phyloP scores from a whole-genome alignment of 2,329 filamentous ascomycete genomes.

The Oidium heveae region DNA sequence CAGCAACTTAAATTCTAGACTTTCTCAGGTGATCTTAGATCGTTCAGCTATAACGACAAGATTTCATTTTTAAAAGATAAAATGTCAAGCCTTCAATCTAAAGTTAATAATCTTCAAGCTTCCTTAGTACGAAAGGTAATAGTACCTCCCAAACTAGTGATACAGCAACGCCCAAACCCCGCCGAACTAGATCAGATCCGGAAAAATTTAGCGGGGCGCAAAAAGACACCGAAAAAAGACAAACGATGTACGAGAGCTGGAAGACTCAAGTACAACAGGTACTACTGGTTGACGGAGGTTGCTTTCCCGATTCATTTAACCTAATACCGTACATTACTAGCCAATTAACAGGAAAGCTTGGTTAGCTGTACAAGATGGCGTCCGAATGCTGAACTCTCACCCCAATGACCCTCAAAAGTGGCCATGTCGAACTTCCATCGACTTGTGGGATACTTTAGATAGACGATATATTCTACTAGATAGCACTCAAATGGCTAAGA shows the following conservation, averaged over 20 bases:
- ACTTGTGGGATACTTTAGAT: not conserved
- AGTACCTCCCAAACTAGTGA: not conserved
- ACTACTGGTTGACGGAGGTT: not conserved
- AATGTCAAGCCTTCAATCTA: too few relatives aligned
- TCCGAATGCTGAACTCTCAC: not conserved
- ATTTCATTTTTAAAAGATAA: too few relatives aligned
- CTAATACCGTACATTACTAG: not conserved
- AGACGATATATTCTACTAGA: not conserved
- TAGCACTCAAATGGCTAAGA: not conserved
- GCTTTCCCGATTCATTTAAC: not conserved
- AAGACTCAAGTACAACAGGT: not conserved
- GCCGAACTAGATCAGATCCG: not conserved
- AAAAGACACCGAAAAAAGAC: too few relatives aligned
- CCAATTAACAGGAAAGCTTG: not conserved
- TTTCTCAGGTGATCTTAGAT: too few relatives aligned
- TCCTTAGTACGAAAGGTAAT: too few relatives aligned
- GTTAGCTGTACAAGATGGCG: not conserved
- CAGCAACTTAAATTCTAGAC: too few relatives aligned
- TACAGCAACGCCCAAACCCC: not conserved
- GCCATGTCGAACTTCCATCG: not conserved
- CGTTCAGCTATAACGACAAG: too few relatives aligned
- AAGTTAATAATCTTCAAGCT: too few relatives aligned
- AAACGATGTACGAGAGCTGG: too few relatives aligned
- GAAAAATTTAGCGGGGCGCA: not conserved
- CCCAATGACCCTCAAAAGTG: not conserved